phyloP scores from a whole-genome alignment of 495 filamentous ascomycete genomes.

The Hyaloscypha hepaticicola region DNA sequence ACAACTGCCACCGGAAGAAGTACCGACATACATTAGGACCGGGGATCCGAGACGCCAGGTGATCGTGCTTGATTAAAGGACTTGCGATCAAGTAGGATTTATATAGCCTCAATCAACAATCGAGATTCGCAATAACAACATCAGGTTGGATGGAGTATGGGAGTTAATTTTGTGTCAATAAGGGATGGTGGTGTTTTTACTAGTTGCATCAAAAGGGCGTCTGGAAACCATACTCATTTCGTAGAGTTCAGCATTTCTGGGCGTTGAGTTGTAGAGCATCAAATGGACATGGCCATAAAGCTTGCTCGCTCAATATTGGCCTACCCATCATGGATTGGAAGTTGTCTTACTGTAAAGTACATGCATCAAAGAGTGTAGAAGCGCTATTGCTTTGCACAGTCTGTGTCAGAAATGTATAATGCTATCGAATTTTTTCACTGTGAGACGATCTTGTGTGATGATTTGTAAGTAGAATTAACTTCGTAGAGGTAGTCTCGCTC shows the following conservation, averaged over 20 bases:
- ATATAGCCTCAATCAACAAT: too few species aligned
- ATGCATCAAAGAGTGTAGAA: neutral
- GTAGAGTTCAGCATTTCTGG: neutral
- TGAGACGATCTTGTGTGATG: too few species aligned
- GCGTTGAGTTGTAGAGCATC: neutral
- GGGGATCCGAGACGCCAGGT: conserved; percentile 15
- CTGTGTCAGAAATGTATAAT: neutral
- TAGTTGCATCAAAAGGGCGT: neutral
- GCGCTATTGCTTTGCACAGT: neutral
- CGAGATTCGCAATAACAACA: too few species aligned
- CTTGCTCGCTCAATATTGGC: neutral
- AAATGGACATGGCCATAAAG: neutral
- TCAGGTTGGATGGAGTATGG: too few species aligned
- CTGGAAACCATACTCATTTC: neutral
- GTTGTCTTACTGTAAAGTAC: neutral
- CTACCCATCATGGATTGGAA: neutral
- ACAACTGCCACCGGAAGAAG: neutral
- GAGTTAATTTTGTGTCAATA: neutral
- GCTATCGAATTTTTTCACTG: neutral
- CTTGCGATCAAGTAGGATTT: too few species aligned
- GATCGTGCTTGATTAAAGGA: conserved; percentile 14
- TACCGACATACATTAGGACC: conserved; percentile 10
- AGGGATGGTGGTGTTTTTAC: neutral
- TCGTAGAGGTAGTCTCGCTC: too few species aligned
- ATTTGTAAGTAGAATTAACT: too few species aligned